phyloP scores from a whole-genome alignment of 768 basidiomycete genomes.

The Fistulinella prunicolor region DNA sequence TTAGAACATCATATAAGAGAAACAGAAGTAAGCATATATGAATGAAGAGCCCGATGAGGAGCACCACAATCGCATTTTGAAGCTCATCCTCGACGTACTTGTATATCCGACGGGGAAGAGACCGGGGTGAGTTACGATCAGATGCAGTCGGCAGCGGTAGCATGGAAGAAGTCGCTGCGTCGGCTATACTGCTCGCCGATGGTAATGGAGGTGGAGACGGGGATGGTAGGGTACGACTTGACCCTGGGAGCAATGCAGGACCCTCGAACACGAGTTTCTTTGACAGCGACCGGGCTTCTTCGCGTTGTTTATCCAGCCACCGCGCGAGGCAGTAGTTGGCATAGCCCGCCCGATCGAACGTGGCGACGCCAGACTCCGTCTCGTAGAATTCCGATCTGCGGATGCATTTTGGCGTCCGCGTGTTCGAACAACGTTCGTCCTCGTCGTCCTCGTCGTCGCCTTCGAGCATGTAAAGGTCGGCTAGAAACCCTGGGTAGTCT shows the following conservation, averaged over 20 bases:
- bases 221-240: conserved; percentile 18
- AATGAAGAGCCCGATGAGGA: conserved; percentile 26
- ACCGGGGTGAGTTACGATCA: conserved; percentile 5
- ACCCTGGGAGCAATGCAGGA: conserved; percentile 18
- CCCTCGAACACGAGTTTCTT: conserved; percentile 22
- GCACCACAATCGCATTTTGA: conserved; percentile 25
- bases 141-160: not conserved
- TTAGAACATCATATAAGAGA: conserved; percentile 29
- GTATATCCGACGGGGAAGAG: conserved; percentile 14
- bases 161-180: not conserved
- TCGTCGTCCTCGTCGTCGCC: conserved; percentile 2
- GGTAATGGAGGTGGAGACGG: conserved; percentile 2
- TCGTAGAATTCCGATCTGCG: conserved; percentile 27
- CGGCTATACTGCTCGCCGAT: too few species aligned
- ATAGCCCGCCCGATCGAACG: conserved; percentile 27
- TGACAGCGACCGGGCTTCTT: conserved; percentile 14
- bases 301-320: conserved; percentile 28
- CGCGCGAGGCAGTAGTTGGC: conserved; percentile 23
- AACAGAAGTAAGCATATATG: conserved; percentile 27
- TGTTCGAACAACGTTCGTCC: not conserved
- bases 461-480: conserved; percentile 20
- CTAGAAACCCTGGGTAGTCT: conserved; percentile 15
- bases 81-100: conserved; percentile 25
- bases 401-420: conserved; percentile 4
- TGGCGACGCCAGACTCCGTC: conserved; percentile 26